Conservation (phyloP, 139 green algal species). For the Nannochloris sp. region DNA sequence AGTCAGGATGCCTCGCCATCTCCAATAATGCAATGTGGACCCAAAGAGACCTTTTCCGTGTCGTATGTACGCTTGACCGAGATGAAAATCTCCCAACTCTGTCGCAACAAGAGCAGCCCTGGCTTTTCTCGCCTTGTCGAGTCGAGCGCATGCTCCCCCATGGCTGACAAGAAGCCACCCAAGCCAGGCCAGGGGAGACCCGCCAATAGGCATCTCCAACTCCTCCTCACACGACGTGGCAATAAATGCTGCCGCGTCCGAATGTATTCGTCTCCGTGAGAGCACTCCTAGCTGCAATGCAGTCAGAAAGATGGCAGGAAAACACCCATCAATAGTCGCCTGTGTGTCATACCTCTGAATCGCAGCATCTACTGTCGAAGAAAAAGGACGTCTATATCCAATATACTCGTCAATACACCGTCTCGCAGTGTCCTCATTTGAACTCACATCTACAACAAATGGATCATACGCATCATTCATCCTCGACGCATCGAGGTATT, state of each 20-base stretch:
- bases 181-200: not conserved
- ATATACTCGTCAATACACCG: no score
- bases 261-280: constrained; percentile 34
- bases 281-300: constrained; percentile 43
- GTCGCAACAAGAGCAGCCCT: constrained; percentile 32
- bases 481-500: no score
- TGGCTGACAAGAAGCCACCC: constrained; percentile 20
- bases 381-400: no score
- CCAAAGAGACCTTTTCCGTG: constrained; percentile 10
- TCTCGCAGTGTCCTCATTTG: no score
- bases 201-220: not conserved
- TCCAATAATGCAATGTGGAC: constrained; percentile 38
- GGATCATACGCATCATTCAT: no score
- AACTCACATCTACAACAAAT: no score
- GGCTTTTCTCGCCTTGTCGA: constrained; percentile 13
- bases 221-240: not conserved
- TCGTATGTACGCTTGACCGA: constrained; percentile 26
- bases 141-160: constrained; percentile 3
- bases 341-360: constrained; percentile 15
- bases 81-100: constrained; percentile 59
- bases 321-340: constrained; percentile 37
- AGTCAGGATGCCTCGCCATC: constrained; percentile 49
- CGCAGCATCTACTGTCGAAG: not conserved
- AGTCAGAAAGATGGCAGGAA: constrained; percentile 47
- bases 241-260: not conserved